These are phyloP conservation scores for Penicillium sp. DNA, from an alignment of 2,329 filamentous ascomycete genomes.

Conservation along the genomic window DNA sequence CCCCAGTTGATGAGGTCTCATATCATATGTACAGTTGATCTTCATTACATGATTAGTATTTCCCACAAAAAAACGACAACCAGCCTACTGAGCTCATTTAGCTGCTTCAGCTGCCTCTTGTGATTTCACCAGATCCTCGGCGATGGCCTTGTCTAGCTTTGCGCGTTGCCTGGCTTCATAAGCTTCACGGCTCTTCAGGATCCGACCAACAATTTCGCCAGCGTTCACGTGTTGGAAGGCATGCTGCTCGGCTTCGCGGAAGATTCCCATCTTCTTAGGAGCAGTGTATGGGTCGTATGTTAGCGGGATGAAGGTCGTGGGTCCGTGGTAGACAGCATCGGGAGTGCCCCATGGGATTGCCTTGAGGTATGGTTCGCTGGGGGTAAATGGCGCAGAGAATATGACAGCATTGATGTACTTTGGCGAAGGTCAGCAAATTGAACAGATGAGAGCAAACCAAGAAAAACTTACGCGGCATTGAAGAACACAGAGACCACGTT, in stretches of 20 bases:
- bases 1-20: slow-evolving; percentile 18
- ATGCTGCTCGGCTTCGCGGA: slow-evolving; percentile 74
- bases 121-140: slow-evolving; percentile 65
- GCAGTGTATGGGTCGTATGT: slow-evolving; percentile 79
- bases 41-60: slow-evolving; percentile 10
- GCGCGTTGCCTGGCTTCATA: slow-evolving; percentile 90
- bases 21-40: slow-evolving; percentile 19
- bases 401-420: slow-evolving; percentile 85
- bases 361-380: slow-evolving; percentile 74
- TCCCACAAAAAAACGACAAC: background rate
- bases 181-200: slow-evolving; percentile 78
- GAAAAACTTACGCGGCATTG: slow-evolving; percentile 74
- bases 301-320: slow-evolving; percentile 79
- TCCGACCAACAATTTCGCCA: slow-evolving; percentile 84
- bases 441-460: background rate
- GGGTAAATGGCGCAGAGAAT: slow-evolving; percentile 86
- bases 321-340: slow-evolving; percentile 89
- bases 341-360: slow-evolving; percentile 72
- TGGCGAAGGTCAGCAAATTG: slow-evolving; percentile 3
- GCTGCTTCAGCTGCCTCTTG: slow-evolving; percentile 51
- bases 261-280: slow-evolving; percentile 80
- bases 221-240: slow-evolving; percentile 86
- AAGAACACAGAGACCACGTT: slow-evolving; percentile 89
- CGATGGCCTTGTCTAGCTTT: slow-evolving; percentile 82
- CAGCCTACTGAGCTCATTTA: slow-evolving; percentile 12